These are phyloP conservation scores for Phyllosticta capitalensis DNA, from an alignment of 2,329 filamentous ascomycete species.

Conservation along the genomic window DNA sequence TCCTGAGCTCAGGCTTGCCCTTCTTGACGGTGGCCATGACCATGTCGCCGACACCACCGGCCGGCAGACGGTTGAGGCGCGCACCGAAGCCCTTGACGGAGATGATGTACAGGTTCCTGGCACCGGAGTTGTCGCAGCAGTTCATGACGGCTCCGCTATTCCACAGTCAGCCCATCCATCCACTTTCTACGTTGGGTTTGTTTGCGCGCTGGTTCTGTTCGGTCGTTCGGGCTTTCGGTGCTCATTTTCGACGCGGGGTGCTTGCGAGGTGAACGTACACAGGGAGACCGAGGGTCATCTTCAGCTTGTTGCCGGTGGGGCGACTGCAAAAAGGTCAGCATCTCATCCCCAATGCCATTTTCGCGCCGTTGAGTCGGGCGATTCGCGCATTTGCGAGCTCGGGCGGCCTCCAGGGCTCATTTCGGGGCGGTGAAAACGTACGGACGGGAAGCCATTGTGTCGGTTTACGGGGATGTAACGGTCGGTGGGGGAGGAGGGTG, in stretches of 20 bases:
- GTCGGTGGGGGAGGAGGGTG: not conserved
- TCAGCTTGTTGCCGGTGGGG: slow-evolving; percentile 98
- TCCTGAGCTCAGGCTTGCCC: slow-evolving; percentile 99
- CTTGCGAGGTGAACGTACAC: slow-evolving; percentile 60
- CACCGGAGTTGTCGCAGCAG: slow-evolving; percentile 99
- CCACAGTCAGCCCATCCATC: slow-evolving; percentile 20
- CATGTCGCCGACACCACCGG: slow-evolving; percentile 98
- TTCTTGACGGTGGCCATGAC: slow-evolving; percentile 99
- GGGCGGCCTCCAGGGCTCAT: not conserved
- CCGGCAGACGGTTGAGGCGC: slow-evolving; percentile 92
- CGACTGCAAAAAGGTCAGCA: slow-evolving; percentile 39
- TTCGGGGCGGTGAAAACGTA: not conserved
- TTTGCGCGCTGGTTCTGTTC: not conserved
- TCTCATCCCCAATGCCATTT: slow-evolving; percentile 1
- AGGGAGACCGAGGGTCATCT: slow-evolving; percentile 99
- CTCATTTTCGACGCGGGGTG: not conserved
- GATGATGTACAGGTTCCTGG: slow-evolving; percentile 99
- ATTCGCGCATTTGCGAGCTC: not conserved
- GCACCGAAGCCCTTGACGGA: slow-evolving; percentile 98
- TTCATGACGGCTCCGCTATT: slow-evolving; percentile 97
- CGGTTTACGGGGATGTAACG: not conserved
- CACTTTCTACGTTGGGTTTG: slow-evolving; percentile 5
- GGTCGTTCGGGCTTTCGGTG: slow-evolving; percentile 14
- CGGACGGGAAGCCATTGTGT: not conserved
- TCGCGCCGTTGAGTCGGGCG: not conserved